Conservation (phyloP, 345 rosid species). For the Trapa incisa region DNA sequence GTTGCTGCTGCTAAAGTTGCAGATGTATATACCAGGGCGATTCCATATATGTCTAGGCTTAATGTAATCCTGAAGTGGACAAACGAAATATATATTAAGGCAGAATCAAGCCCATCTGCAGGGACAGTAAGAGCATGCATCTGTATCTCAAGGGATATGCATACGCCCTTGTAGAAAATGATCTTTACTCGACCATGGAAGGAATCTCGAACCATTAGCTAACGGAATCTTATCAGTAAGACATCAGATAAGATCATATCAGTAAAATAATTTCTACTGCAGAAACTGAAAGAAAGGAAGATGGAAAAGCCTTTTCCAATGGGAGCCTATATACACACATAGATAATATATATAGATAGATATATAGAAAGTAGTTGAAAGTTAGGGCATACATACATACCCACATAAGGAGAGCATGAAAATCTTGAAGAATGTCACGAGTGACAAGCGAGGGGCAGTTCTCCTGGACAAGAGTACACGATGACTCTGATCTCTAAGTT, state of each 20-base stretch:
- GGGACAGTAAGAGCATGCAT: too few relatives aligned
- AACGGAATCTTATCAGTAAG: too few relatives aligned
- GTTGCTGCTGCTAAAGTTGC: constrained; percentile 88
- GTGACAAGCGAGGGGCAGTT: constrained; percentile 50
- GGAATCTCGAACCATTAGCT: not conserved
- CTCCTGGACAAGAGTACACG: not conserved
- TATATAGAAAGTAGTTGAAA: too few relatives aligned
- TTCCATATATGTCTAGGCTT: constrained; percentile 51
- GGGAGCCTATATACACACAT: not conserved
- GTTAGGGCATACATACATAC: constrained; percentile 23
- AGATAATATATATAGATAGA: too few relatives aligned
- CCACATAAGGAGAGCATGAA: constrained; percentile 64
- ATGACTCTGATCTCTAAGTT: too few relatives aligned
- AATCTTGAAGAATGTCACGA: constrained; percentile 58
- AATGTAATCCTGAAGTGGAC: constrained; percentile 38
- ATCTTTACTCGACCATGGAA: not conserved
- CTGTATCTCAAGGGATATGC: too few relatives aligned
- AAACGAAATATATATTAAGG: not conserved
- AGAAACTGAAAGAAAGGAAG: not conserved
- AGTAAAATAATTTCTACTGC: not conserved
- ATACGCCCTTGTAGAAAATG: not conserved
- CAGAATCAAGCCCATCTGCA: not conserved
- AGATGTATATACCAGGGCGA: constrained; percentile 63
- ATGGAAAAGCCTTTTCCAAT: not conserved
- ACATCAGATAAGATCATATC: too few relatives aligned